Conservation (phyloP, 169 alveolate genomes). For the Eimeria necatrix region DNA sequence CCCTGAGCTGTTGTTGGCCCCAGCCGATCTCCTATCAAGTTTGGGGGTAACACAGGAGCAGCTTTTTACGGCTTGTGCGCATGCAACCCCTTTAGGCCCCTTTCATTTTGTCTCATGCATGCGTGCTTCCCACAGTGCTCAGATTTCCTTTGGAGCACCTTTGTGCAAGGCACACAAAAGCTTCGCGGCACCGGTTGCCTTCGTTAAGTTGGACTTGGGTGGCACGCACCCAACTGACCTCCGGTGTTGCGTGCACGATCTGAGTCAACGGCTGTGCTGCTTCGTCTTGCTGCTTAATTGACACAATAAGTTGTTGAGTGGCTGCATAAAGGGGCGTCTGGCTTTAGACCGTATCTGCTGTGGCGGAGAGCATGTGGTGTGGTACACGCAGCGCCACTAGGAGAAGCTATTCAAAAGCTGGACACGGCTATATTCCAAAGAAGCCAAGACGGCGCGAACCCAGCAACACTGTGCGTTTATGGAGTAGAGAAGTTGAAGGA, state of each 20-base stretch:
- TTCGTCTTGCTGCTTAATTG: too few relatives aligned
- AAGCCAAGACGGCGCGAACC: slow-evolving; percentile 17
- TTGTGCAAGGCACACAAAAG: not conserved
- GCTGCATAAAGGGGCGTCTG: too few relatives aligned
- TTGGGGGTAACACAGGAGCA: slow-evolving; percentile 68
- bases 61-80: slow-evolving; percentile 63
- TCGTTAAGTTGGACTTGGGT: not conserved
- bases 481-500: slow-evolving; percentile 50
- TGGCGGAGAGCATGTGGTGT: too few relatives aligned
- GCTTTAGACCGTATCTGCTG: too few relatives aligned
- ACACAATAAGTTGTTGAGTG: too few relatives aligned
- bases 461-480: slow-evolving; percentile 27
- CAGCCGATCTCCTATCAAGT: slow-evolving; percentile 39
- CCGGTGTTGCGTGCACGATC: not conserved
- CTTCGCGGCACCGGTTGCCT: not conserved
- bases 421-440: slow-evolving; percentile 56
- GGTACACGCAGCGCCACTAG: slow-evolving; percentile 34
- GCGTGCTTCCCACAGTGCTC: not conserved
- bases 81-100: not conserved
- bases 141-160: not conserved
- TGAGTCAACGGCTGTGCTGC: too few relatives aligned
- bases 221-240: not conserved
- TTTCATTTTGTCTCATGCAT: not conserved
- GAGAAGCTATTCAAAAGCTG: slow-evolving; percentile 59
- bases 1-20: slow-evolving; percentile 70